Conservation (phyloP, 2,329 filamentous ascomycete species). For the Phyllosticta paracitricarpa region DNA sequence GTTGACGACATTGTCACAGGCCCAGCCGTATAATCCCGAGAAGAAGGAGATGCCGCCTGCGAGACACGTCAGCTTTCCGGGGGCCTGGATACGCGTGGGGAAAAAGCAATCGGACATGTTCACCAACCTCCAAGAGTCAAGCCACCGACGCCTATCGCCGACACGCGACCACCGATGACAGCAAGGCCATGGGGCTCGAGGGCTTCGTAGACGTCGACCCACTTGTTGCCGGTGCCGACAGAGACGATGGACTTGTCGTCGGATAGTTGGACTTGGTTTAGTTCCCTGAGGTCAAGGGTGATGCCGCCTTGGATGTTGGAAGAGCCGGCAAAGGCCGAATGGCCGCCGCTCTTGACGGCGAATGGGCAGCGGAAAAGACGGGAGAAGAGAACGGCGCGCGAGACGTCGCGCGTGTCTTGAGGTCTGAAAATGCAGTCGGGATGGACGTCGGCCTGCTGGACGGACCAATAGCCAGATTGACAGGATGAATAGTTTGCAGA, state of each 20-base stretch:
- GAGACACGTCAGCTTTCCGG: neutral
- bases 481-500: constrained; percentile 17
- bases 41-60: constrained; percentile 28
- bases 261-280: constrained; percentile 21
- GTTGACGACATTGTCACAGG: constrained; percentile 27
- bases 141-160: constrained; percentile 23
- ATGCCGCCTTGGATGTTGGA: constrained; percentile 34
- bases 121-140: constrained; percentile 20
- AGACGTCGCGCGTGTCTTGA: constrained; percentile 7
- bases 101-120: constrained; percentile 17
- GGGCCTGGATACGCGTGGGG: neutral
- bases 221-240: constrained; percentile 24
- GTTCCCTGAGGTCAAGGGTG: constrained; percentile 30
- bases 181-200: constrained; percentile 18
- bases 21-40: constrained; percentile 19
- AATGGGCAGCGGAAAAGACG: constrained; percentile 24
- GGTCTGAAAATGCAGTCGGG: constrained; percentile 21
- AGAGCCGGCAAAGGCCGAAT: constrained; percentile 30
- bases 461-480: constrained; percentile 19
- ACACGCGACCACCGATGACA: constrained; percentile 22
- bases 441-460: constrained; percentile 17
- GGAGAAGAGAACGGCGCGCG: constrained; percentile 9
- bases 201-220: constrained; percentile 21
- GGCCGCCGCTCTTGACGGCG: constrained; percentile 36
- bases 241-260: constrained; percentile 17